Conservation (phyloP, 148 eudicot genomes). For the Rhododendron ferrugineum region DNA sequence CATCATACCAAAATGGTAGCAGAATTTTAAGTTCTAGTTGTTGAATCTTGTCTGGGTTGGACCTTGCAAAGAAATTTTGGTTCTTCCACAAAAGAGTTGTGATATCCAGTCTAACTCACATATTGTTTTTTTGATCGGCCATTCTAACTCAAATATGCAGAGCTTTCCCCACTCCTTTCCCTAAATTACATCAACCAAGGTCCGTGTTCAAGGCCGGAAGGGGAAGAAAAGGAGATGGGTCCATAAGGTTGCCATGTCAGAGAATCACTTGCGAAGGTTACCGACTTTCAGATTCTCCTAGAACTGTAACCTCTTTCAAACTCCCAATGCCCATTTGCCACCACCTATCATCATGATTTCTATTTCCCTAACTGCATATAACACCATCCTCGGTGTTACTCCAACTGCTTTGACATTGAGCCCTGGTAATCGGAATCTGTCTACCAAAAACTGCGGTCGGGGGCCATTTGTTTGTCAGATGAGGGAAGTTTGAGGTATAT, state of each 20-base stretch:
- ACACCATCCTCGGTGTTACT: background rate
- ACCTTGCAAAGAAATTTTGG: background rate
- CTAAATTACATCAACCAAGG: background rate
- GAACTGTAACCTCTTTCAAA: background rate
- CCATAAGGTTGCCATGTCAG: background rate
- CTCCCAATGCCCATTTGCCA: background rate
- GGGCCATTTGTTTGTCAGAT: background rate
- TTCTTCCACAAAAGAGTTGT: background rate
- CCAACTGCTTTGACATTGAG: background rate
- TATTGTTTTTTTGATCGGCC: background rate
- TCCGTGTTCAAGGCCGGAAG: background rate
- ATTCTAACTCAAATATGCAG: background rate
- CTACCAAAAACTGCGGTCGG: background rate
- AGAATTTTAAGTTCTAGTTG: background rate
- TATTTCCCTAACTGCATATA: background rate
- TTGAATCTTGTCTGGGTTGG: background rate
- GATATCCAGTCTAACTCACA: background rate
- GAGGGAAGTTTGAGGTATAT: background rate
- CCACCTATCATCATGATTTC: background rate
- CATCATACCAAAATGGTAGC: background rate
- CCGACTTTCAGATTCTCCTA: background rate
- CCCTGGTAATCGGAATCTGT: background rate
- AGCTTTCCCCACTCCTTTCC: background rate
- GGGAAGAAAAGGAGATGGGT: background rate
- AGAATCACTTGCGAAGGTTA: background rate